Evolutionary conservation across 345 rosid genomes (phyloP).

Genomic region (Trapa bicornis): DNA sequence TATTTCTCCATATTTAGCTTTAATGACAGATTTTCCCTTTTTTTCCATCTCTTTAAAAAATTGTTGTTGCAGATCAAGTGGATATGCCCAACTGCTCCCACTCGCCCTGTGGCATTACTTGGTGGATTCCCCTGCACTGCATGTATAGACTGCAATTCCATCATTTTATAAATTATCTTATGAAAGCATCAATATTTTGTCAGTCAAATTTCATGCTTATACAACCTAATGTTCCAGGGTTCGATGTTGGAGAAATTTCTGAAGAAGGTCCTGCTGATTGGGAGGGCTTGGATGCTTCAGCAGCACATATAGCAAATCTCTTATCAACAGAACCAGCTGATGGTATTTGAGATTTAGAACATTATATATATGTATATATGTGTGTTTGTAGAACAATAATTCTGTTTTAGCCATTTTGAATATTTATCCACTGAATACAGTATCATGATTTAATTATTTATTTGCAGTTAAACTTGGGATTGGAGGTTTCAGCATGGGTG

Average conservation of each 20-base stretch:
- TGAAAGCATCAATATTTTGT: not conserved
- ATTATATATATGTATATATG: not conserved
- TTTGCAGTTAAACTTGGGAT: slow-evolving; percentile 72
- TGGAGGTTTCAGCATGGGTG: slow-evolving; percentile 99
- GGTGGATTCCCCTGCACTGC: slow-evolving; percentile 20
- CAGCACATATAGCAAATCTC: slow-evolving; percentile 18
- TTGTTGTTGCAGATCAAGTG: slow-evolving; percentile 16
- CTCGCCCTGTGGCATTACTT: slow-evolving; percentile 15
- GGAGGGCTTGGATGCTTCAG: slow-evolving; percentile 21
- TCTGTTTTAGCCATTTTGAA: no score
- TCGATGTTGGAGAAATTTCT: slow-evolving; percentile 13
- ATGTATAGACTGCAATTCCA: slow-evolving; percentile 5
- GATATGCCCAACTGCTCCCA: slow-evolving; percentile 23
- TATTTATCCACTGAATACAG: no score
- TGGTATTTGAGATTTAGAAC: slow-evolving; percentile 12
- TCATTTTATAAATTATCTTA: no score
- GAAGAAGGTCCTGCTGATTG: slow-evolving; percentile 16
- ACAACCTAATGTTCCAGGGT: slow-evolving; percentile 12
- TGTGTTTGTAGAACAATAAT: no score
- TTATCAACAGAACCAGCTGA: slow-evolving; percentile 18
- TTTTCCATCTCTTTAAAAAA: not conserved
- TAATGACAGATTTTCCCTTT: not conserved
- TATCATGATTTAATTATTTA: slow-evolving; percentile 2
- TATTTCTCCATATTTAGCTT: not conserved
- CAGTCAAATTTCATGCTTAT: not conserved